Conservation (phyloP, 805 yeast genomes). For the Cyberlindnera amylophila region DNA sequence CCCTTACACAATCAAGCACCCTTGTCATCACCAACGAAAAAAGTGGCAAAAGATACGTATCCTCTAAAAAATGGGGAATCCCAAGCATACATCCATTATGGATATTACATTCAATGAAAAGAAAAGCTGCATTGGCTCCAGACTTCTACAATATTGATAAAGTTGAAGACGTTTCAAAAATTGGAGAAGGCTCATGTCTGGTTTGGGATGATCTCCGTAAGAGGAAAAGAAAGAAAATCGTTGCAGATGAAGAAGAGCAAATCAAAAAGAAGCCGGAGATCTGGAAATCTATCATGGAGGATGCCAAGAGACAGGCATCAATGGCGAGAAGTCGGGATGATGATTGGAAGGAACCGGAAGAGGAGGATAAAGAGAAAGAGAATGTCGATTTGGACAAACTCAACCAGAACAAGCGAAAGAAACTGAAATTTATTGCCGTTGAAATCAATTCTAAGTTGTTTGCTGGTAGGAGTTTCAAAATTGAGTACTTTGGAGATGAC, state of each 20-base stretch:
- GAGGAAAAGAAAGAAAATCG: constrained; percentile 16
- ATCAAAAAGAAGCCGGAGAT: constrained; percentile 30
- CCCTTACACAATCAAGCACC: constrained; percentile 41
- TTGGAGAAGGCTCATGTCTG: constrained; percentile 31
- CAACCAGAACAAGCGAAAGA: constrained; percentile 2
- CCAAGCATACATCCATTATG: constrained; percentile 40
- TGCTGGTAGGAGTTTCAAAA: constrained; percentile 37
- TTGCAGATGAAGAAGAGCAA: constrained; percentile 16
- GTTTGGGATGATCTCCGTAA: constrained; percentile 26
- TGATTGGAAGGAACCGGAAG: constrained; percentile 23
- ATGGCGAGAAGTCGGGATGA: constrained; percentile 7
- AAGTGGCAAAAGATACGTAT: constrained; percentile 48
- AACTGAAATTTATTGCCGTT: constrained; percentile 5
- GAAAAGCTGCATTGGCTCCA: constrained; percentile 36
- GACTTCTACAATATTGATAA: constrained; percentile 28
- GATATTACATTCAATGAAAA: constrained; percentile 36
- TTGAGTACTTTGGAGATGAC: constrained; percentile 38
- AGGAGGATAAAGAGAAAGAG: constrained; percentile 1
- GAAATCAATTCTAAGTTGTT: constrained; percentile 33
- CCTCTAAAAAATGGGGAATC: constrained; percentile 40
- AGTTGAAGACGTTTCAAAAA: constrained; percentile 14
- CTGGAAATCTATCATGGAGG: constrained; percentile 39
- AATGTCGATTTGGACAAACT: not conserved
- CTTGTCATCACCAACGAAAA: constrained; percentile 48
- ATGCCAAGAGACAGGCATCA: constrained; percentile 5